A percentile compares a stretch with the other conserved stretches of the same genome.
These are phyloP conservation scores for Fusarium chuoi DNA, from an alignment of 2,329 filamentous ascomycete species.

Conservation along the genomic window DNA sequence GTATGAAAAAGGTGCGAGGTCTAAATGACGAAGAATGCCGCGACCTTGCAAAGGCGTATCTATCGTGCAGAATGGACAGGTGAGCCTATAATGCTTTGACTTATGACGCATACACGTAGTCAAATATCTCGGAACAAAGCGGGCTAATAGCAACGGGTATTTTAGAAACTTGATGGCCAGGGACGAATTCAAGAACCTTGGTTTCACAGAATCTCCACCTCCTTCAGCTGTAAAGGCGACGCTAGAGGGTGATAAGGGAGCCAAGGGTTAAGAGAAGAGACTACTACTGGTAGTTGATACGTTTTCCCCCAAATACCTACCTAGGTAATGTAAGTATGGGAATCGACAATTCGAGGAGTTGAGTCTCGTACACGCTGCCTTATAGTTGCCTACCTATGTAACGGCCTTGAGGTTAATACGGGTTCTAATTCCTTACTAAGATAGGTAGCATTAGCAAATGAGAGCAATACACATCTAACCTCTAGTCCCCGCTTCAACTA, in stretches of 20 bases:
- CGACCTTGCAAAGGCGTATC: slow-evolving; percentile 85
- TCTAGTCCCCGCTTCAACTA: slow-evolving; percentile 34
- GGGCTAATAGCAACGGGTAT: slow-evolving; percentile 26
- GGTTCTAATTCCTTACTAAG: slow-evolving; percentile 6
- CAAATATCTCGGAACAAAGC: slow-evolving; percentile 27
- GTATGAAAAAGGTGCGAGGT: slow-evolving; percentile 85
- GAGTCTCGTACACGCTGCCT: not conserved
- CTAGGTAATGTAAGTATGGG: slow-evolving; percentile 40
- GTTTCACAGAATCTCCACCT: slow-evolving; percentile 64
- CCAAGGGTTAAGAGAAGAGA: slow-evolving; percentile 51
- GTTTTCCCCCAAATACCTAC: not conserved
- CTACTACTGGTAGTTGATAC: not conserved
- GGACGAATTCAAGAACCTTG: slow-evolving; percentile 94
- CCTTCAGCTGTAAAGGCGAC: slow-evolving; percentile 37
- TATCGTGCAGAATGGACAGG: slow-evolving; percentile 95
- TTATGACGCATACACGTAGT: slow-evolving; percentile 20
- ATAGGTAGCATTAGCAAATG: slow-evolving; percentile 36
- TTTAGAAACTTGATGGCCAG: slow-evolving; percentile 91
- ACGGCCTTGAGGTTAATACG: not conserved
- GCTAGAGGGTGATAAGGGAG: slow-evolving; percentile 49
- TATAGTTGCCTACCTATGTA: not conserved
- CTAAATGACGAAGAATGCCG: slow-evolving; percentile 90
- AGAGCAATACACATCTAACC: slow-evolving; percentile 43
- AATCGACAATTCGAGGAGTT: slow-evolving; percentile 15
- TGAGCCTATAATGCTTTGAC: slow-evolving; percentile 55